phyloP scores from a whole-genome alignment of 306 rosid species.

The Citrullus mucosospermus region DNA sequence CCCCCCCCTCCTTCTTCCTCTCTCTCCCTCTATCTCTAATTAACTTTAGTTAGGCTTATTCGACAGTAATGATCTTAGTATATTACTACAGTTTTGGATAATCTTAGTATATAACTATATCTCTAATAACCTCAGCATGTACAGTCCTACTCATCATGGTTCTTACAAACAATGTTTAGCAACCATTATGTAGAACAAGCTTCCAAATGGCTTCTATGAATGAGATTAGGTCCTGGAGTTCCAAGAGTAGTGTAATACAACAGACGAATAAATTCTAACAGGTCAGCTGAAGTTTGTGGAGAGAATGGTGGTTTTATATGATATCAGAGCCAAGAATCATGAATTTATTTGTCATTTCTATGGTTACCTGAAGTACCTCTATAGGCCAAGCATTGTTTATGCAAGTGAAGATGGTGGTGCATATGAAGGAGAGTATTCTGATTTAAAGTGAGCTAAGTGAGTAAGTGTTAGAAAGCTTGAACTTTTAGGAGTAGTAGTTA shows the following conservation, averaged over 20 bases:
- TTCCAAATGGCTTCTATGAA: neutral
- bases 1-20: no score
- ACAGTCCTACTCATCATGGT: neutral
- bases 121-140: neutral
- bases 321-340: neutral
- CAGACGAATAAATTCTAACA: neutral
- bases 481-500: neutral
- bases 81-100: no score
- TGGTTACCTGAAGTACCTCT: neutral
- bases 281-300: neutral
- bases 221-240: neutral
- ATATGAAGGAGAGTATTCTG: neutral
- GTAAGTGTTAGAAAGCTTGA: neutral
- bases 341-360: neutral
- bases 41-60: neutral
- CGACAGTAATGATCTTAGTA: no score
- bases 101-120: no score
- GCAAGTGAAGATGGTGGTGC: neutral
- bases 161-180: neutral
- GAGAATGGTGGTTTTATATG: neutral
- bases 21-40: neutral
- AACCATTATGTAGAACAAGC: neutral
- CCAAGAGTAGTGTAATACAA: neutral
- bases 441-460: neutral
- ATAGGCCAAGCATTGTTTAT: neutral